Conservation (phyloP, 129 eudicot species). For the Pulicaria dysenterica region DNA sequence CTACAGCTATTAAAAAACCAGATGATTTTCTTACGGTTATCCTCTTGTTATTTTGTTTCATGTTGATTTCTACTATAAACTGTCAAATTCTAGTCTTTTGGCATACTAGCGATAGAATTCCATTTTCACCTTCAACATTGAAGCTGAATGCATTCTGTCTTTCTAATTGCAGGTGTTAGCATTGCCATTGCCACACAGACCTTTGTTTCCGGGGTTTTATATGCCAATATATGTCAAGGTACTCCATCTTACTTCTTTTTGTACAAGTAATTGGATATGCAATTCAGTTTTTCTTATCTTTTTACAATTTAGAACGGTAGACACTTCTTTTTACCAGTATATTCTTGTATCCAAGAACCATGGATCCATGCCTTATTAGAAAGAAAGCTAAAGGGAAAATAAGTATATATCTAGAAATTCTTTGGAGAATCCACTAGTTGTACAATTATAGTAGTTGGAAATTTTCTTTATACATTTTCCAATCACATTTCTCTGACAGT, state of each 20-base stretch:
- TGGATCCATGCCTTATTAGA: neutral
- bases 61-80: neutral
- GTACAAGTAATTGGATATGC: too few species aligned
- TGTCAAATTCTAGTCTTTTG: neutral
- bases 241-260: constrained; percentile 9
- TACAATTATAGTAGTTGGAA: constrained; percentile 2
- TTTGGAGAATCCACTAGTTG: constrained; percentile 4
- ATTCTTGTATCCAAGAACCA: neutral
- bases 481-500: neutral
- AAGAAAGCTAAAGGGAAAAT: constrained; percentile 5
- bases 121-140: neutral
- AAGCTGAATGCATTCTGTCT: neutral
- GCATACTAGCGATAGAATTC: too few species aligned
- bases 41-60: neutral
- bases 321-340: neutral
- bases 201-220: constrained; percentile 91
- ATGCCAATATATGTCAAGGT: constrained; percentile 99
- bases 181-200: constrained; percentile 85
- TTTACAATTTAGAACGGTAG: neutral
- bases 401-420: neutral
- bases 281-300: too few species aligned
- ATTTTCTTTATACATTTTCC: neutral
- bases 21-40: constrained; percentile 88
- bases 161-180: constrained; percentile 77
- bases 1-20: constrained; percentile 64